These are phyloP conservation scores for Mycena rosella DNA, from an alignment of 768 basidiomycete species.

Conservation along the genomic window DNA sequence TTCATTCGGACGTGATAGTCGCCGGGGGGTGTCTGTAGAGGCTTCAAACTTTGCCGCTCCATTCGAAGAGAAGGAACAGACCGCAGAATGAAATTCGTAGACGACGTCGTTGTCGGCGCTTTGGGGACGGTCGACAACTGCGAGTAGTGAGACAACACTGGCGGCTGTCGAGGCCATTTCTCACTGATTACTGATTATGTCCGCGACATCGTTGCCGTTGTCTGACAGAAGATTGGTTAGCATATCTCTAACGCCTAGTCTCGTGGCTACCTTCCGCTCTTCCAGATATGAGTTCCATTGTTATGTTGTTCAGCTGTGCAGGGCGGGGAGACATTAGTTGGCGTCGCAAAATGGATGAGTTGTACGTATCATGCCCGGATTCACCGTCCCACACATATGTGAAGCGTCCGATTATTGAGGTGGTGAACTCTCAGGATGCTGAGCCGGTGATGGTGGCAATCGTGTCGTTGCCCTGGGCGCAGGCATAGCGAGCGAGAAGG, in stretches of 20 bases:
- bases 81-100: background rate
- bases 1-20: constrained; percentile 7
- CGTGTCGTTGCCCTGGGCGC: constrained; percentile 1
- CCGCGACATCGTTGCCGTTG: constrained; percentile 3
- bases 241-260: background rate
- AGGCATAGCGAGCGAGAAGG: background rate
- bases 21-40: background rate
- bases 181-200: background rate
- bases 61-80: background rate
- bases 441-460: constrained; percentile 2
- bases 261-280: background rate
- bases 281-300: constrained; percentile 5
- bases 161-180: background rate
- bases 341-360: too few species aligned
- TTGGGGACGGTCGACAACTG: background rate
- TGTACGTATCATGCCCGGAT: constrained; percentile 9
- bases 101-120: background rate
- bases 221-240: background rate
- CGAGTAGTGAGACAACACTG: background rate
- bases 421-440: background rate
- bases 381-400: constrained; percentile 1
- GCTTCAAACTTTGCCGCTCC: too few species aligned
- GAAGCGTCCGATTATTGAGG: background rate
- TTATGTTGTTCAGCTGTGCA: constrained; percentile 17
- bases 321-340: background rate